Percentiles rank a stretch among this genome's conserved stretches.
phyloP scores from a whole-genome alignment of 2,329 filamentous ascomycete genomes.

The Cytospora mali region DNA sequence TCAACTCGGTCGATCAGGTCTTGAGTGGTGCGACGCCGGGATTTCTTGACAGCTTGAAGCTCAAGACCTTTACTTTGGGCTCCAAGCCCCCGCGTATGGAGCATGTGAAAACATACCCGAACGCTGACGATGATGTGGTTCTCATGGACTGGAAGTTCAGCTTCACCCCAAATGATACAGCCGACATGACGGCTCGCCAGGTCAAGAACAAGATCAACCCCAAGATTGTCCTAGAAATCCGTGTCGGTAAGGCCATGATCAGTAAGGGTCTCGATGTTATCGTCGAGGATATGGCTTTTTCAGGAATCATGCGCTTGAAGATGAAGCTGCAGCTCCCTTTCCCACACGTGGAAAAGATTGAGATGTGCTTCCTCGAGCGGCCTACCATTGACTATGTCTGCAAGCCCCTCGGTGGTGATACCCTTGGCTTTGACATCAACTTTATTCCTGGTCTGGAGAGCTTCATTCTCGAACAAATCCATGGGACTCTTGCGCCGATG shows the following conservation, averaged over 20 bases:
- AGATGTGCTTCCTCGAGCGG: conserved; percentile 90
- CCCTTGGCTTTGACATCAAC: conserved; percentile 97
- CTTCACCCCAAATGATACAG: conserved; percentile 93
- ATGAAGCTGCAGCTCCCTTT: conserved; percentile 96
- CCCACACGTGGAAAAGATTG: conserved; percentile 90
- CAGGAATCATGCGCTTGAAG: conserved; percentile 94
- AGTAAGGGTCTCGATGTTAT: conserved; percentile 97
- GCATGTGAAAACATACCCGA: conserved; percentile 97
- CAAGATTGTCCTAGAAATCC: conserved; percentile 92
- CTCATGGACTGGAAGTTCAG: conserved; percentile 99
- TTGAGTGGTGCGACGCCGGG: conserved; percentile 88
- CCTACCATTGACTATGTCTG: conserved; percentile 95
- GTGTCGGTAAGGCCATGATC: conserved; percentile 92
- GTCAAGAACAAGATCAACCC: conserved; percentile 96
- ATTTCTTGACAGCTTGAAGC: conserved; percentile 89
- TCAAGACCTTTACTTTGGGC: conserved; percentile 92
- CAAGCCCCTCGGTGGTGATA: conserved; percentile 95
- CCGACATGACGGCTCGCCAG: conserved; percentile 88
- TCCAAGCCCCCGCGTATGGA: conserved; percentile 95
- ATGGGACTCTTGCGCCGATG: conserved; percentile 91
- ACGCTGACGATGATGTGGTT: conserved; percentile 90
- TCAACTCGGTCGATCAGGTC: conserved; percentile 94
- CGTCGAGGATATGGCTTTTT: conserved; percentile 96
- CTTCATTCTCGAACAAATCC: conserved; percentile 96
- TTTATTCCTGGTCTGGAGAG: conserved; percentile 92